Percentiles rank a stretch among this genome's conserved stretches.
These are phyloP conservation scores for Candida coquimbonensis DNA, from an alignment of 805 yeast species.

Conservation along the genomic window DNA sequence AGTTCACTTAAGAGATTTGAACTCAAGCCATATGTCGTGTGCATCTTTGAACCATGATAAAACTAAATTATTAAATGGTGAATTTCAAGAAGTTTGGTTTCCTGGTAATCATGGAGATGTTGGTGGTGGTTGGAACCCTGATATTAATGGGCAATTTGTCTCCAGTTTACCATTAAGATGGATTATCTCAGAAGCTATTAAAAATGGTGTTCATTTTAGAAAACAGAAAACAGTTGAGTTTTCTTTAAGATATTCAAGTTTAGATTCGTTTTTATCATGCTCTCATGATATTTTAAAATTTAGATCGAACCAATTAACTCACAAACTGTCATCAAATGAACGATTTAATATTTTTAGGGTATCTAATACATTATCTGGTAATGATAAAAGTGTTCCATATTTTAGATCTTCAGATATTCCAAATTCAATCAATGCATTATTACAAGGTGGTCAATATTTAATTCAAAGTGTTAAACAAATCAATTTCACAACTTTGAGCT, in stretches of 20 bases:
- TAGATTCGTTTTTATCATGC: constrained; percentile 38
- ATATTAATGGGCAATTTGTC: constrained; percentile 34
- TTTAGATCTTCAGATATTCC: constrained; percentile 16
- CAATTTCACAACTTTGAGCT: constrained; percentile 6
- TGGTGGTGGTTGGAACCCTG: constrained; percentile 62
- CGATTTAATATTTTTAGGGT: constrained; percentile 7
- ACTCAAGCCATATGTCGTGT: constrained; percentile 1
- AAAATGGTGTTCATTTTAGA: constrained; percentile 43
- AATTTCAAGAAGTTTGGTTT: constrained; percentile 53
- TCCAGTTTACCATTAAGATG: constrained; percentile 52
- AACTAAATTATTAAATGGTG: constrained; percentile 22
- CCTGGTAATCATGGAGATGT: constrained; percentile 65
- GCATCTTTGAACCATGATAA: constrained; percentile 16
- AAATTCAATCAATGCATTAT: constrained; percentile 8
- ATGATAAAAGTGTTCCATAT: constrained; percentile 7
- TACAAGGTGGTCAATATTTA: constrained; percentile 12
- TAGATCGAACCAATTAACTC: constrained; percentile 11
- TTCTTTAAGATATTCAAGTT: constrained; percentile 30
- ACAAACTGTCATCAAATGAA: constrained; percentile 7
- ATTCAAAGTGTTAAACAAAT: constrained; percentile 12
- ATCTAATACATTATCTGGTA: constrained; percentile 1
- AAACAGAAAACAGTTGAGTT: constrained; percentile 34
- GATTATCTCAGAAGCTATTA: constrained; percentile 50
- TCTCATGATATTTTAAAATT: constrained; percentile 45
- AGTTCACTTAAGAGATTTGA: not conserved